A percentile compares a stretch with the other conserved stretches of the same genome.
Conservation (phyloP, 805 yeast species). For the Wickerhamiella domercqiae region DNA sequence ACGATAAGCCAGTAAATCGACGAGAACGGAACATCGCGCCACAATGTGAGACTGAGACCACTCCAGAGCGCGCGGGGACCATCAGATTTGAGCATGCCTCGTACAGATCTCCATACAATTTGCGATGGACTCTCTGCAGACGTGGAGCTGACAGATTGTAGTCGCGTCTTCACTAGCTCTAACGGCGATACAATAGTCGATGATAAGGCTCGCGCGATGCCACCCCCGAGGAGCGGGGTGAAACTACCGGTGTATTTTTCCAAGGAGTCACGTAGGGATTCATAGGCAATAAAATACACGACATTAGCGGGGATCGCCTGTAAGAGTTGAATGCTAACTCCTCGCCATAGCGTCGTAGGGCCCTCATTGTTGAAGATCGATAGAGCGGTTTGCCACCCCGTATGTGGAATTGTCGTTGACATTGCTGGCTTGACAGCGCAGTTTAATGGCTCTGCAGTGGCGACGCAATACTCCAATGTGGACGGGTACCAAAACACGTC, state of each 20-base stretch:
- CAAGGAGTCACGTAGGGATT: conserved; percentile 65
- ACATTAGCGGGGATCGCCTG: conserved; percentile 92
- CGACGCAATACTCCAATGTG: conserved; percentile 25
- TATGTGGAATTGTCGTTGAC: conserved; percentile 26
- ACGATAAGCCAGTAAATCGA: conserved; percentile 90
- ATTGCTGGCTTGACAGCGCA: conserved; percentile 10
- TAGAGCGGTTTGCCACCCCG: conserved; percentile 27
- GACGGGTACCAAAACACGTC: conserved; percentile 28
- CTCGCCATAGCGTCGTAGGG: conserved; percentile 66
- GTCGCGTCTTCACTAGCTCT: conserved; percentile 72
- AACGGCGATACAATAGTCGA: conserved; percentile 79
- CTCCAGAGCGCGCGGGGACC: conserved; percentile 62
- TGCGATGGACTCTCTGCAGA: conserved; percentile 19
- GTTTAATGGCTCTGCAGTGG: conserved; percentile 15
- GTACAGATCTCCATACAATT: conserved; percentile 35
- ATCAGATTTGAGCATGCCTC: conserved; percentile 32
- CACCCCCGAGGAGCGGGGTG: conserved; percentile 77
- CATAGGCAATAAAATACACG: conserved; percentile 89
- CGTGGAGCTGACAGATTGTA: conserved; percentile 63
- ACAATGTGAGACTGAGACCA: conserved; percentile 74
- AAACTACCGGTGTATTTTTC: conserved; percentile 26
- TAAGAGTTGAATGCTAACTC: conserved; percentile 56
- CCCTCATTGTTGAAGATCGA: conserved; percentile 66
- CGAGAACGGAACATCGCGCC: conserved; percentile 96
- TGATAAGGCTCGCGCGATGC: conserved; percentile 64